Evolutionary conservation across 2,329 filamentous ascomycete species (phyloP).

Genomic region (Alternaria alternata): DNA sequence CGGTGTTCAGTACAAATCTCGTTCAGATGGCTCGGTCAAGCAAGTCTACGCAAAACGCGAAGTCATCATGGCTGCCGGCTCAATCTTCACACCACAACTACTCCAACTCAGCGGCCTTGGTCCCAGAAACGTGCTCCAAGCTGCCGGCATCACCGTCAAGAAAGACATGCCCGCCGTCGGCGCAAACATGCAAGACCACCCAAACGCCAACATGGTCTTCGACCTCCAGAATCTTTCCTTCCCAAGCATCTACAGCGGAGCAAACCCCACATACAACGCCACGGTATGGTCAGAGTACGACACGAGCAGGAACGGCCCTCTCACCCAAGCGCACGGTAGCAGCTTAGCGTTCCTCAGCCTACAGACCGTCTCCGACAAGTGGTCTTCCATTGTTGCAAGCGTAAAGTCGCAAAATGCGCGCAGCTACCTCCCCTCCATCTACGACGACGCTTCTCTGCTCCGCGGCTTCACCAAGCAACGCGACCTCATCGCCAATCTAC

Average conservation of each 20-base stretch:
- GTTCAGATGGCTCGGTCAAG: constrained; percentile 25
- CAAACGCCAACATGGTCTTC: constrained; percentile 29
- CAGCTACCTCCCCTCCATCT: constrained; percentile 27
- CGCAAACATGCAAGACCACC: constrained; percentile 47
- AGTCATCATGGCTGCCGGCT: constrained; percentile 67
- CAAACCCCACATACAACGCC: constrained; percentile 37
- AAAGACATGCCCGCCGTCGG: constrained; percentile 41
- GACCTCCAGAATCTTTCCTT: constrained; percentile 32
- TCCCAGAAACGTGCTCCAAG: constrained; percentile 29
- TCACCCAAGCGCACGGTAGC: constrained; percentile 36
- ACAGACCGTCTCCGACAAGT: constrained; percentile 27
- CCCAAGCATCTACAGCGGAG: constrained; percentile 30
- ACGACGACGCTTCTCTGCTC: constrained; percentile 26
- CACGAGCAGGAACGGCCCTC: constrained; percentile 35
- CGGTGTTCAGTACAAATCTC: constrained; percentile 33
- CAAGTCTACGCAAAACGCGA: constrained; percentile 52
- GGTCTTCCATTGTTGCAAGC: constrained; percentile 24
- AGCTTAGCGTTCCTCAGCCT: constrained; percentile 33
- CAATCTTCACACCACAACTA: constrained; percentile 65
- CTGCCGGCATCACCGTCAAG: constrained; percentile 36
- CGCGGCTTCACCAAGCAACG: constrained; percentile 35
- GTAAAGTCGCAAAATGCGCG: constrained; percentile 29
- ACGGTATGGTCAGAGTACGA: constrained; percentile 39
- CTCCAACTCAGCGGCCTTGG: constrained; percentile 44
- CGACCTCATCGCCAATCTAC: constrained; percentile 33